Percentiles rank a stretch among this genome's conserved stretches.
phyloP scores from a whole-genome alignment of 2,329 filamentous ascomycete species.

The Apiospora aurea region DNA sequence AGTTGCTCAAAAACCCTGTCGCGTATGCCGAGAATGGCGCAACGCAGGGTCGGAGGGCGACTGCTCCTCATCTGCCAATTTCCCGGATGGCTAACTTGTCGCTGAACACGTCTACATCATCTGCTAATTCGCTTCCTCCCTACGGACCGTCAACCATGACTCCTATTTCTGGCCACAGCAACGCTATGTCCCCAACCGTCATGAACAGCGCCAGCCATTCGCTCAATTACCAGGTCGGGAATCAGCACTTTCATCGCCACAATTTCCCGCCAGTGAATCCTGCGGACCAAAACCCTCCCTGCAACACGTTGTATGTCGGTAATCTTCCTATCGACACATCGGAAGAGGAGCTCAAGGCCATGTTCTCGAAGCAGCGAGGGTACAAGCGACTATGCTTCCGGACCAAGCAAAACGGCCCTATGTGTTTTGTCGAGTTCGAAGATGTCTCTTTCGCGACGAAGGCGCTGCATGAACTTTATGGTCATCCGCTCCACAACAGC shows the following conservation, averaged over 20 bases:
- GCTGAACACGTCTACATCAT: constrained; percentile 71
- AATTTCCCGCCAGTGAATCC: constrained; percentile 89
- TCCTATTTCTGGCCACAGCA: constrained; percentile 49
- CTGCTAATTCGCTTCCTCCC: constrained; percentile 61
- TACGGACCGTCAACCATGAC: constrained; percentile 48
- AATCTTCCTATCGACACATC: constrained; percentile 92
- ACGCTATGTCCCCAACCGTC: constrained; percentile 63
- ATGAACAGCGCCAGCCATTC: constrained; percentile 54
- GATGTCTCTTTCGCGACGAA: constrained; percentile 92
- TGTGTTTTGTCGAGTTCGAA: constrained; percentile 99
- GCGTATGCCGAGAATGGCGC: constrained; percentile 77
- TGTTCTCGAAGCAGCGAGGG: constrained; percentile 92
- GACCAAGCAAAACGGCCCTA: constrained; percentile 93
- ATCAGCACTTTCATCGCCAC: constrained; percentile 65
- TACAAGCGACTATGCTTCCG: constrained; percentile 96
- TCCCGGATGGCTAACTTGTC: constrained; percentile 73
- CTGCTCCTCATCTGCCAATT: constrained; percentile 75
- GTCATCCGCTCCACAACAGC: constrained; percentile 85
- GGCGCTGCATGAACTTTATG: constrained; percentile 88
- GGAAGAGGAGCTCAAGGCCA: constrained; percentile 91
- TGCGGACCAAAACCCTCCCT: constrained; percentile 94
- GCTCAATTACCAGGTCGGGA: constrained; percentile 62
- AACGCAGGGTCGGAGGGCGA: constrained; percentile 67
- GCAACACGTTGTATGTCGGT: constrained; percentile 98
- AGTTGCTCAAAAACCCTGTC: constrained; percentile 75